Evolutionary conservation across 331 rosid species (phyloP).

Genomic region (Pyracantha coccinea): DNA sequence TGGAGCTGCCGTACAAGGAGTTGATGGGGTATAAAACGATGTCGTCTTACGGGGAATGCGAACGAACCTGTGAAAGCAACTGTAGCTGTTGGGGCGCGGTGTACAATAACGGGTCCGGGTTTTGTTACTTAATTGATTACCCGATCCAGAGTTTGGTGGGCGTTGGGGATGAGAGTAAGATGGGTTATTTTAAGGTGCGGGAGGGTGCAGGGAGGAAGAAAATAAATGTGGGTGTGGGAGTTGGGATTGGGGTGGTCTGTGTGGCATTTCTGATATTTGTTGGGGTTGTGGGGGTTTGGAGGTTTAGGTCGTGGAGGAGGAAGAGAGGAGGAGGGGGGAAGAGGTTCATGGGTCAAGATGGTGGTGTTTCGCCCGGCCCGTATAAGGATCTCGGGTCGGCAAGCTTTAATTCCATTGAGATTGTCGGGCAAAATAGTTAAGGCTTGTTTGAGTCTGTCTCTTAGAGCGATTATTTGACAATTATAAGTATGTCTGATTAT

Average conservation of each 20-base stretch:
- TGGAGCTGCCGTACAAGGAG: slow-evolving; percentile 61
- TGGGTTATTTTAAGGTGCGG: slow-evolving; percentile 79
- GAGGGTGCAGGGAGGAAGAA: slow-evolving; percentile 19
- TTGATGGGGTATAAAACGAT: slow-evolving; percentile 26
- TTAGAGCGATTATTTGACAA: too few relatives aligned
- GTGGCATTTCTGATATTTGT: slow-evolving; percentile 12
- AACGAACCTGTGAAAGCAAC: slow-evolving; percentile 40
- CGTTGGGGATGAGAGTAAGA: slow-evolving; percentile 39
- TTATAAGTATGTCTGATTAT: too few relatives aligned
- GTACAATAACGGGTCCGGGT: slow-evolving; percentile 48
- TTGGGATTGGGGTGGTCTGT: slow-evolving; percentile 24
- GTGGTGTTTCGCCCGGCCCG: slow-evolving; percentile 63
- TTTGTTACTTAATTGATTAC: slow-evolving; percentile 53
- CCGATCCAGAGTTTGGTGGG: slow-evolving; percentile 56
- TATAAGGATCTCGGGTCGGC: slow-evolving; percentile 74
- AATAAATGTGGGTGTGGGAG: slow-evolving; percentile 13
- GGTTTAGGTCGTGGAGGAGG: slow-evolving; percentile 26
- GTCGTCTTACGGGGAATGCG: slow-evolving; percentile 47
- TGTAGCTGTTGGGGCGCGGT: slow-evolving; percentile 87
- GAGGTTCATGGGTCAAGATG: slow-evolving; percentile 28
- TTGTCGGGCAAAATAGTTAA: slow-evolving; percentile 14
- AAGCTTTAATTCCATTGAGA: slow-evolving; percentile 63
- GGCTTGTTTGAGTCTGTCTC: too few relatives aligned
- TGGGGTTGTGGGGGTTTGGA: slow-evolving; percentile 20
- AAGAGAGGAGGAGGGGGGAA: slow-evolving; percentile 11